Evolutionary conservation across 306 rosid genomes (phyloP).

Genomic region (Crataegus laevigata): DNA sequence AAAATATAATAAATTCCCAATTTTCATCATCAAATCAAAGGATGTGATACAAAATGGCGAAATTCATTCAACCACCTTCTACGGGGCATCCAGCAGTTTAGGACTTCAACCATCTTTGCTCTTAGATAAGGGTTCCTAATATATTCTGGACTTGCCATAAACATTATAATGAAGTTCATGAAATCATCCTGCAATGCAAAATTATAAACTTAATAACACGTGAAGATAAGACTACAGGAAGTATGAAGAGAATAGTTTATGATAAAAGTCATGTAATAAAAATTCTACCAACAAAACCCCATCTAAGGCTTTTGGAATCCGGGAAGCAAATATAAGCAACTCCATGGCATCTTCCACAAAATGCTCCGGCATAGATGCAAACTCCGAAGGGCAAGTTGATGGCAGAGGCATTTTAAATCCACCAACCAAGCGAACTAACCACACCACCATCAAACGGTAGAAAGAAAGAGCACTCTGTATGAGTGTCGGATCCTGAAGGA

Average conservation of each 20-base stretch:
- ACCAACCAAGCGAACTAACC: constrained; percentile 94
- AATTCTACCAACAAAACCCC: constrained; percentile 71
- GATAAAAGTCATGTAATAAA: background rate
- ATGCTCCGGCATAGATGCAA: constrained; percentile 95
- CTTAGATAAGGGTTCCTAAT: constrained; percentile 89
- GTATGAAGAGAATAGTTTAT: background rate
- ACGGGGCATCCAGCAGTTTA: constrained; percentile 98
- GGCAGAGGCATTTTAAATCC: constrained; percentile 98
- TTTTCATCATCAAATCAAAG: constrained; percentile 18
- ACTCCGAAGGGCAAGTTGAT: constrained; percentile 65
- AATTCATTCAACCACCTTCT: constrained; percentile 49
- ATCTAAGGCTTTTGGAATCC: constrained; percentile 94
- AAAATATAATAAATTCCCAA: constrained; percentile 13
- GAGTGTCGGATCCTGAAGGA: constrained; percentile 61
- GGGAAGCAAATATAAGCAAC: constrained; percentile 87
- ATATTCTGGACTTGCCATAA: constrained; percentile 90
- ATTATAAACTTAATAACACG: background rate
- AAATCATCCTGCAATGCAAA: constrained; percentile 77
- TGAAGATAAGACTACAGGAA: constrained; percentile 3
- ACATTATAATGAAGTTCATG: constrained; percentile 95
- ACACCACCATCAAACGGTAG: constrained; percentile 82
- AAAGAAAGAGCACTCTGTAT: constrained; percentile 74
- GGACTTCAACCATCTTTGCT: constrained; percentile 98
- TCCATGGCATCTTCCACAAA: constrained; percentile 99
- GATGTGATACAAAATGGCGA: constrained; percentile 14